phyloP scores from a whole-genome alignment of 2,329 filamentous ascomycete species.

The Graphilbum ipis-grandicollis region DNA sequence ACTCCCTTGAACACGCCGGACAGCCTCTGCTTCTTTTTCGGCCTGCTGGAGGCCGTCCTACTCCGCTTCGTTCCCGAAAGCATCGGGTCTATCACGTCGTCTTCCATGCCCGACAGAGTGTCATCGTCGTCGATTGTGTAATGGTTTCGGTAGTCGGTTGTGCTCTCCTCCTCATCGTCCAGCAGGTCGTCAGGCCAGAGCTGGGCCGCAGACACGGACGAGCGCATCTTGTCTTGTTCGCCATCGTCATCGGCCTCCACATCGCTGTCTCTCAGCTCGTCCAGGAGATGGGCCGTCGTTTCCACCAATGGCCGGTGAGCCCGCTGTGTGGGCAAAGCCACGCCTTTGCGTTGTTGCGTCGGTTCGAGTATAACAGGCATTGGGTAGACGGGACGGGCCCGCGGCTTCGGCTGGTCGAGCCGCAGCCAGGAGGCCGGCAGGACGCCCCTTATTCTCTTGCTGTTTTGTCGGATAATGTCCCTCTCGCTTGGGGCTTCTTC shows the following conservation, averaged over 20 bases:
- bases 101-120: conserved; percentile 28
- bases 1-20: conserved; percentile 16
- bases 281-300: no score
- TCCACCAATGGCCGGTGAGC: conserved; percentile 11
- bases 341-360: conserved; percentile 22
- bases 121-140: conserved; percentile 22
- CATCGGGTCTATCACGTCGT: conserved; percentile 35
- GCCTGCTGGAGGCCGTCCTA: conserved; percentile 13
- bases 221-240: neutral
- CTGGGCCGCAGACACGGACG: neutral
- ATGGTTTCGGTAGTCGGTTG: neutral
- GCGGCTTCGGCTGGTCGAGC: conserved; percentile 30
- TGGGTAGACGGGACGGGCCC: conserved; percentile 8
- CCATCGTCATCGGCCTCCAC: no score
- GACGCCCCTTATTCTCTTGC: conserved; percentile 37
- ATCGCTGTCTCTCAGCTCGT: neutral
- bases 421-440: conserved; percentile 52
- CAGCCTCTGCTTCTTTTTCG: conserved; percentile 14
- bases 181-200: neutral
- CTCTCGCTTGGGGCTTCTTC: conserved; percentile 21
- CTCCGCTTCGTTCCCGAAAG: conserved; percentile 23
- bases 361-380: conserved; percentile 11
- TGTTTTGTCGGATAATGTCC: conserved; percentile 21
- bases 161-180: conserved; percentile 4
- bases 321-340: conserved; percentile 27